Evolutionary conservation across 805 yeast genomes (phyloP).

Genomic region (Kluyveromyces aestuarii): DNA sequence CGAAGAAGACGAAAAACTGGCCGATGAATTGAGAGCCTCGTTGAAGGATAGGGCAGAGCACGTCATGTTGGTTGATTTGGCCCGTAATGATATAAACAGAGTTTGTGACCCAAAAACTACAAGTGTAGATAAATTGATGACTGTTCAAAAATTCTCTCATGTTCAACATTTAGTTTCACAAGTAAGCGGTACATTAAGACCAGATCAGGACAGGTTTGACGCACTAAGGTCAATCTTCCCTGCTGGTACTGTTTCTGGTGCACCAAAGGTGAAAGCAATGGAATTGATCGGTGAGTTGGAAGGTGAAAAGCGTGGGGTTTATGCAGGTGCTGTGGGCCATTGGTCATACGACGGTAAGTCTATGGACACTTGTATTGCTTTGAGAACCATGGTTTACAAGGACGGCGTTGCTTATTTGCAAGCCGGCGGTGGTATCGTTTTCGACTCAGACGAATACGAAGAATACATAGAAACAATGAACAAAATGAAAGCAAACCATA

Average conservation of each 20-base stretch:
- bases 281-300: conserved; percentile 85
- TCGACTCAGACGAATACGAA: conserved; percentile 89
- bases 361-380: conserved; percentile 97
- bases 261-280: conserved; percentile 97
- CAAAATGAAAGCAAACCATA: conserved; percentile 90
- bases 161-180: conserved; percentile 95
- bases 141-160: conserved; percentile 90
- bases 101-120: conserved; percentile 85
- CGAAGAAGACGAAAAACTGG: conserved; percentile 85
- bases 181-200: conserved; percentile 83
- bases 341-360: conserved; percentile 94
- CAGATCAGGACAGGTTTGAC: conserved; percentile 83
- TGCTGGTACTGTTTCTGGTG: conserved; percentile 98
- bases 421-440: conserved; percentile 98
- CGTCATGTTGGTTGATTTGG: conserved; percentile 96
- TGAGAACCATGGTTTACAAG: conserved; percentile 93
- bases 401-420: conserved; percentile 87
- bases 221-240: conserved; percentile 98
- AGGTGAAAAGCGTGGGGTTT: conserved; percentile 87
- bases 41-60: conserved; percentile 95
- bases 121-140: conserved; percentile 76
- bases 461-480: conserved; percentile 96
- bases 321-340: conserved; percentile 98
- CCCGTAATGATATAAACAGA: conserved; percentile 91
- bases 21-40: conserved; percentile 61